Percentiles rank a stretch among this genome's conserved stretches.
Conservation (phyloP, 192 early-diverging fungal genomes). For the Mortierella alpina region DNA sequence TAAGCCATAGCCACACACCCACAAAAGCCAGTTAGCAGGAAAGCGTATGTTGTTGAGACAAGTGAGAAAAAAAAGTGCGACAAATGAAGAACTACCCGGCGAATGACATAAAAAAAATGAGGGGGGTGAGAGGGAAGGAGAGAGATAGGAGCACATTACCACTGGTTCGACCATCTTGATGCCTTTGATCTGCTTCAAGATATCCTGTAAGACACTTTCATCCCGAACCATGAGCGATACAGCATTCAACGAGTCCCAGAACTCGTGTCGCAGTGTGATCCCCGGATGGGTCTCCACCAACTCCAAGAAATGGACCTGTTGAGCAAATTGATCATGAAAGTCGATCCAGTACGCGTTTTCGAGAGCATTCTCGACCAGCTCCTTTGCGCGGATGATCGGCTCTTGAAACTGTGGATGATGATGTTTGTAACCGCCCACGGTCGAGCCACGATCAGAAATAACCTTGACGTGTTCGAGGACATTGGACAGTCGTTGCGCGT, state of each 20-base stretch:
- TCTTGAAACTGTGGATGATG: slow-evolving; percentile 31
- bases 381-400: slow-evolving; percentile 28
- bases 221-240: slow-evolving; percentile 32
- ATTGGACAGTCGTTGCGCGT: slow-evolving; percentile 12
- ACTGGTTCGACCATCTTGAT: slow-evolving; percentile 49
- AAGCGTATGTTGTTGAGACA: background rate
- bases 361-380: slow-evolving; percentile 23
- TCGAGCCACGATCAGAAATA: slow-evolving; percentile 36
- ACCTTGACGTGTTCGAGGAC: slow-evolving; percentile 15
- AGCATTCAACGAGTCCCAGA: slow-evolving; percentile 39
- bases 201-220: slow-evolving; percentile 23
- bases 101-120: background rate
- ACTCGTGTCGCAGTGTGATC: slow-evolving; percentile 41
- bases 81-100: background rate
- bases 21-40: background rate
- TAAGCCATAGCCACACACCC: background rate
- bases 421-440: slow-evolving; percentile 32
- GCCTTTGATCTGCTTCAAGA: slow-evolving; percentile 17
- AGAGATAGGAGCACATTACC: slow-evolving; percentile 1
- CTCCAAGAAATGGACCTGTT: slow-evolving; percentile 27
- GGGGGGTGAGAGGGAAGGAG: background rate
- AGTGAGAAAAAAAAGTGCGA: background rate
- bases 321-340: slow-evolving; percentile 39
- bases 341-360: slow-evolving; percentile 50
- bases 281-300: slow-evolving; percentile 29